A percentile compares a stretch with the other conserved stretches of the same genome.
Conservation (phyloP, 2,329 filamentous ascomycete species). For the Scytalidium sp. region DNA sequence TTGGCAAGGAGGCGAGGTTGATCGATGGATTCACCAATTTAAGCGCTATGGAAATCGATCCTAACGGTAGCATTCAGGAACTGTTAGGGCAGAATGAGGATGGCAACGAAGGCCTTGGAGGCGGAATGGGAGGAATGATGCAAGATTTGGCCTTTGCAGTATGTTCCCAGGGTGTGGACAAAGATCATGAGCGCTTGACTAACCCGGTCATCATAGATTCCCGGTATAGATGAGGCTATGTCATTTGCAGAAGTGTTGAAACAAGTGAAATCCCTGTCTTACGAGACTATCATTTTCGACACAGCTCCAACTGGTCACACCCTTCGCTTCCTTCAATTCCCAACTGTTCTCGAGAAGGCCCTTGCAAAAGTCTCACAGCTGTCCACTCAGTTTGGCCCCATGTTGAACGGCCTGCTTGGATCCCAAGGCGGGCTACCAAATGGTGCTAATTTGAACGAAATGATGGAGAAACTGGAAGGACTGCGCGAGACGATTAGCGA, state of each 20-base stretch:
- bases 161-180: constrained; percentile 31
- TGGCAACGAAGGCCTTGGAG: constrained; percentile 66
- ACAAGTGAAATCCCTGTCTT: constrained; percentile 97
- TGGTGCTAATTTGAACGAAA: constrained; percentile 87
- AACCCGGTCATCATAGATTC: constrained; percentile 62
- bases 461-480: constrained; percentile 92
- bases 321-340: constrained; percentile 96
- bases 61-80: constrained; percentile 96
- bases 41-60: constrained; percentile 98
- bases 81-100: constrained; percentile 76
- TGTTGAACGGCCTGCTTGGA: constrained; percentile 91
- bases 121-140: constrained; percentile 90
- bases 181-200: background rate
- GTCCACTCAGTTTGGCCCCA: constrained; percentile 89
- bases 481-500: constrained; percentile 90
- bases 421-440: constrained; percentile 66
- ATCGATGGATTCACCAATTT: constrained; percentile 91
- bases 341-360: constrained; percentile 95
- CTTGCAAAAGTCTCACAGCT: constrained; percentile 96
- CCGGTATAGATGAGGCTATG: constrained; percentile 99
- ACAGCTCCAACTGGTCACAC: constrained; percentile 98
- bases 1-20: constrained; percentile 94
- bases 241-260: constrained; percentile 99
- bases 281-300: constrained; percentile 99
- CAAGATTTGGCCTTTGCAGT: constrained; percentile 96